Percentiles rank a stretch among this genome's conserved stretches.
Evolutionary conservation across 129 eudicot species (phyloP).

Genomic region (Artemisia tridentata): DNA sequence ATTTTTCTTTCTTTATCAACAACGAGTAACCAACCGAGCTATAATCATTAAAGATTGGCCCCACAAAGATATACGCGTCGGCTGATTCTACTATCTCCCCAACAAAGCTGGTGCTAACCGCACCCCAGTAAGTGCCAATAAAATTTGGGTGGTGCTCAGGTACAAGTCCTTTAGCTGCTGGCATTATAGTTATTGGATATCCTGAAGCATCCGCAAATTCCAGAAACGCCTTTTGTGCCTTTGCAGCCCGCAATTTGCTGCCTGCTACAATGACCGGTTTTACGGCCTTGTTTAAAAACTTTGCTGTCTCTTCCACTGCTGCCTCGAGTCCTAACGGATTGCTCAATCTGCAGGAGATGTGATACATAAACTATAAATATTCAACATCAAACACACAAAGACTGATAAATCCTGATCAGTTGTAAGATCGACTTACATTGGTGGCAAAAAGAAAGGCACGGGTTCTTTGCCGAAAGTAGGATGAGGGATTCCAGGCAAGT

Average conservation of each 20-base stretch:
- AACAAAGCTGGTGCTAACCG: slow-evolving; percentile 64
- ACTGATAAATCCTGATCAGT: background rate
- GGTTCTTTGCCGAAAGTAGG: slow-evolving; percentile 73
- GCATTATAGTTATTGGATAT: slow-evolving; percentile 81
- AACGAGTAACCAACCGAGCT: slow-evolving; percentile 92
- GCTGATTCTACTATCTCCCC: slow-evolving; percentile 93
- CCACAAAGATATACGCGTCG: slow-evolving; percentile 75
- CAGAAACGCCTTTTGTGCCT: slow-evolving; percentile 62
- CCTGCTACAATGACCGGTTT: slow-evolving; percentile 86
- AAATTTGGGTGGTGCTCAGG: slow-evolving; percentile 74
- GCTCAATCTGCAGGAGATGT: slow-evolving; percentile 45
- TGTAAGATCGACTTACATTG: slow-evolving; percentile 41
- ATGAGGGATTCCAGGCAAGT: slow-evolving; percentile 72
- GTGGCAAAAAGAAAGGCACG: slow-evolving; percentile 63
- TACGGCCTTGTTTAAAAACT: slow-evolving; percentile 70
- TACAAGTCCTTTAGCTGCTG: slow-evolving; percentile 80
- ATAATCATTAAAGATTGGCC: slow-evolving; percentile 86
- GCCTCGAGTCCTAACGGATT: slow-evolving; percentile 75
- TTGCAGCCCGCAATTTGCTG: slow-evolving; percentile 57
- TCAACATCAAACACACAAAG: background rate
- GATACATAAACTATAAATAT: background rate
- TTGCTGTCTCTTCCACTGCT: slow-evolving; percentile 81
- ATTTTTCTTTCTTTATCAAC: slow-evolving; percentile 73
- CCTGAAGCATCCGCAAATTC: slow-evolving; percentile 79
- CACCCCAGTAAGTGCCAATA: slow-evolving; percentile 94